Evolutionary conservation across 2,329 filamentous ascomycete species (phyloP), one percentile per base, ranked within the genome.

Genomic region (Colletotrichum liaoningense): DNA sequence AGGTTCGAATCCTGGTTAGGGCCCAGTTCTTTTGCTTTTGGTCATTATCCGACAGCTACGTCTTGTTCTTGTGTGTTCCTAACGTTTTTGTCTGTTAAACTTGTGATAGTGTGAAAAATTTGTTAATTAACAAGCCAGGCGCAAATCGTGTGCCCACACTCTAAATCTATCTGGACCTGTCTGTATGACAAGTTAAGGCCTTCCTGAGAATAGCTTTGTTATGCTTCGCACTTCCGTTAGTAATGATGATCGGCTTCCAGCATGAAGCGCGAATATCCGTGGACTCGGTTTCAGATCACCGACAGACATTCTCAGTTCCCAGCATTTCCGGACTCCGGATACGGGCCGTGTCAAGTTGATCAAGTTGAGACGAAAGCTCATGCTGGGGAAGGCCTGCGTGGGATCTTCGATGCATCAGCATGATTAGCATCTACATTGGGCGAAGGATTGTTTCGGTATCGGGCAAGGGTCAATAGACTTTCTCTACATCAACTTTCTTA

Each of bases 1-100:
- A 71, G 69, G 69, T 71, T 71, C 63, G 56, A 71, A 62, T 57
- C 63, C 69, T 71, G 56, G 68, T 62, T 56, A 71, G 69, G 63
- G 69, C 69, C 68, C 3, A 9, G 0, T 12, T 0, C 5, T 63
- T 56, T 54, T 46, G 33, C 33, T 35, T 35, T 35, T 35, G 33
- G 4, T 5, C 33, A 35, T 8, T 1, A 35, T 12, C 8, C 11
- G 33, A 35, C 4, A 35, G 33, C 5, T 12, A 12, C 33, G 11
- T 12, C 11, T 35, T 35, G 33, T 12, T 35, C 30, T 35, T 35
- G 1, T 35, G 11, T 12, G 33, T 5, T 4, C 1, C 4, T 0
- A 12, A 5, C 33, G 1, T 49, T 49, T 49, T 22, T 7, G 42
- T 9, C 11, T 19, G 3, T 8, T 42, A 42, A 42, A 6, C 38